These are phyloP conservation scores for Tricharina praecox DNA, from an alignment of 495 filamentous ascomycete genomes.

Conservation along the genomic window DNA sequence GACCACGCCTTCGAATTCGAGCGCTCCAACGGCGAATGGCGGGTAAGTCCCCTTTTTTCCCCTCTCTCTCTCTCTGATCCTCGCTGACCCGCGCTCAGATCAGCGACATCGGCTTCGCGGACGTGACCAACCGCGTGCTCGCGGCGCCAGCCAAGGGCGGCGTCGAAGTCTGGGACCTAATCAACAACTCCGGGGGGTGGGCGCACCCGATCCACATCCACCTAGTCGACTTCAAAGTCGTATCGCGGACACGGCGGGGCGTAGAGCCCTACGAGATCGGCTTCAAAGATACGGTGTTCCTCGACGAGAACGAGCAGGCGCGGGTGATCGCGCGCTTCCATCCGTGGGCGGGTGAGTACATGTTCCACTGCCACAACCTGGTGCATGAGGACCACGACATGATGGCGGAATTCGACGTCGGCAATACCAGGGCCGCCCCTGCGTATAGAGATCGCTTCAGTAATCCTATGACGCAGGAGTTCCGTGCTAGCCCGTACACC, in stretches of 20 bases:
- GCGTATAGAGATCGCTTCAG: constrained; percentile 30
- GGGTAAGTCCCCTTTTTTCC: no score
- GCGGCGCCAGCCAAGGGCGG: constrained; percentile 33
- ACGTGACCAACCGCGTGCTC: constrained; percentile 36
- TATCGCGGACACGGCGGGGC: constrained; percentile 29
- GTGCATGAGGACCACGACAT: constrained; percentile 45
- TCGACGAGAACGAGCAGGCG: constrained; percentile 34
- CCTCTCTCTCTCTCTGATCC: no score
- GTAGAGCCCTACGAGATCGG: constrained; percentile 36
- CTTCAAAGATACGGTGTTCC: constrained; percentile 38
- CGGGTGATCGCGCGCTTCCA: constrained; percentile 34
- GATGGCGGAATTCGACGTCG: constrained; percentile 46
- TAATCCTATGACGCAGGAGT: constrained; percentile 28
- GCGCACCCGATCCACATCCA: constrained; percentile 43
- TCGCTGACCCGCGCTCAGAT: no score
- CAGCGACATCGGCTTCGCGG: constrained; percentile 36
- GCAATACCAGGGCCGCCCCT: constrained; percentile 33
- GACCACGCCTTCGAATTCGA: no score
- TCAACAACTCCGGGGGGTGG: constrained; percentile 33
- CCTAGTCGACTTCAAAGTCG: constrained; percentile 40
- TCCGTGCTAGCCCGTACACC: constrained; percentile 18
- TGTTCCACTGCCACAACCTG: constrained; percentile 38
- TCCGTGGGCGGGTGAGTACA: constrained; percentile 37
- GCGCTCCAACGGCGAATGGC: no score
- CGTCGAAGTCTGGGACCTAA: constrained; percentile 36